Evolutionary conservation across 1,139 yeast species (phyloP).

Genomic region (Geotrichum armillariae): DNA sequence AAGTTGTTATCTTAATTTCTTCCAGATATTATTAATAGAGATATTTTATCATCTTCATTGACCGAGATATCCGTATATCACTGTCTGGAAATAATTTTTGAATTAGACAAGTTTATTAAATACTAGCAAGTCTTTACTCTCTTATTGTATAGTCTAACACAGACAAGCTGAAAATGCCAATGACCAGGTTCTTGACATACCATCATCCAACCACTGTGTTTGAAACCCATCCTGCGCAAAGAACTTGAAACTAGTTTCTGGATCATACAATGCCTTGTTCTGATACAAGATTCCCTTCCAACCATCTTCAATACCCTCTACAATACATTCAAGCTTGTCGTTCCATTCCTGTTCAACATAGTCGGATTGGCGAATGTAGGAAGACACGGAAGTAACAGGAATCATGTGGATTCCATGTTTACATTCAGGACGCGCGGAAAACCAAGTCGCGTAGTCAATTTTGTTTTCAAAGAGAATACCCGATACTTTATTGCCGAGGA

Average conservation of each 20-base stretch:
- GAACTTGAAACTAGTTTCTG: slow-evolving; percentile 60
- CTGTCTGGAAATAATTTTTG: too few relatives aligned
- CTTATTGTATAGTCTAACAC: too few relatives aligned
- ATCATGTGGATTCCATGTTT: slow-evolving; percentile 94
- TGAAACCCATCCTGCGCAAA: slow-evolving; percentile 56
- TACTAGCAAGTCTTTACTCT: too few relatives aligned
- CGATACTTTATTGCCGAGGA: slow-evolving; percentile 60
- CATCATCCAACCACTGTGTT: slow-evolving; percentile 66
- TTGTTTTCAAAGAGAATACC: slow-evolving; percentile 80
- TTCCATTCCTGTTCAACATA: slow-evolving; percentile 82
- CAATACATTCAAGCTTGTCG: slow-evolving; percentile 47
- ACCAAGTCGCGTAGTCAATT: slow-evolving; percentile 84
- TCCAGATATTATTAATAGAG: too few relatives aligned
- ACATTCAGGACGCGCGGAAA: slow-evolving; percentile 69
- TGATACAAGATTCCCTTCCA: slow-evolving; percentile 84
- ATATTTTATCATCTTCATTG: too few relatives aligned
- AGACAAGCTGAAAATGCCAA: slow-evolving; percentile 69
- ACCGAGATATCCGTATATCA: too few relatives aligned
- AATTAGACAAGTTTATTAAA: too few relatives aligned
- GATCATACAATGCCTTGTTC: slow-evolving; percentile 71
- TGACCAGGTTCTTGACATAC: slow-evolving; percentile 89
- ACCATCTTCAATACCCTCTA: slow-evolving; percentile 61
- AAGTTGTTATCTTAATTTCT: too few relatives aligned
- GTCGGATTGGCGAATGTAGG: slow-evolving; percentile 62
- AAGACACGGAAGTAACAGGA: slow-evolving; percentile 82